These are phyloP conservation scores for Pestalotiopsis sp. DNA, from an alignment of 2,329 filamentous ascomycete genomes.

Conservation along the genomic window DNA sequence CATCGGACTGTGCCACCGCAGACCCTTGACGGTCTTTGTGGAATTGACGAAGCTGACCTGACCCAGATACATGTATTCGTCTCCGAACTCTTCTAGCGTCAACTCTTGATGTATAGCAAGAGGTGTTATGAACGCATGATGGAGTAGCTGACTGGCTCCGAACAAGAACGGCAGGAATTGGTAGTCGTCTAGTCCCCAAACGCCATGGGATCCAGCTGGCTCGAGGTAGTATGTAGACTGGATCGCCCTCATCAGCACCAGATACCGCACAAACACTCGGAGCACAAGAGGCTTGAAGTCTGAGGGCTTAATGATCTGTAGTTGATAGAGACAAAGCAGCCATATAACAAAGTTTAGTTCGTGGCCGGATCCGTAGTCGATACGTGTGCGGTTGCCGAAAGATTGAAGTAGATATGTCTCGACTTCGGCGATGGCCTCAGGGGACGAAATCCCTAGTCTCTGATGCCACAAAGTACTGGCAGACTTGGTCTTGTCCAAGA, in stretches of 20 bases:
- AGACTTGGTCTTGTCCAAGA: conserved; percentile 70
- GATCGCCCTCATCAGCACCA: conserved; percentile 82
- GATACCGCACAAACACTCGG: conserved; percentile 79
- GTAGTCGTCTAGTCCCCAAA: conserved; percentile 98
- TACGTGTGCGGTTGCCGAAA: conserved; percentile 83
- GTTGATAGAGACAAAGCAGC: conserved; percentile 90
- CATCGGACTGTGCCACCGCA: conserved; percentile 98
- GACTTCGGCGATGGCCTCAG: conserved; percentile 67
- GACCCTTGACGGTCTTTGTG: conserved; percentile 91
- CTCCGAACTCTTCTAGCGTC: conserved; percentile 81
- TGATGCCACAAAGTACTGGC: conserved; percentile 65
- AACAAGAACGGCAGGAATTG: conserved; percentile 96
- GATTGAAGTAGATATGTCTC: conserved; percentile 81
- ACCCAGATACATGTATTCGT: conserved; percentile 87
- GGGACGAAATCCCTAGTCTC: conserved; percentile 54
- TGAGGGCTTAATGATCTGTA: conserved; percentile 62
- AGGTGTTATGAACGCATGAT: conserved; percentile 80
- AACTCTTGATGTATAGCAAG: conserved; percentile 86
- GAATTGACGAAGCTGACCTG: conserved; percentile 94
- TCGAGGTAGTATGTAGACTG: conserved; percentile 96
- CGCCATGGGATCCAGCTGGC: conserved; percentile 93
- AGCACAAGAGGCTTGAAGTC: conserved; percentile 80
- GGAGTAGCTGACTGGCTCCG: conserved; percentile 84
- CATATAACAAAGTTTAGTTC: conserved; percentile 97
- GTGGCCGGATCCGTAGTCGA: conserved; percentile 97